A percentile compares a stretch with the other conserved stretches of the same genome.
Evolutionary conservation across 2,329 filamentous ascomycete species (phyloP).

Genomic region (Sporothrix mexicana): DNA sequence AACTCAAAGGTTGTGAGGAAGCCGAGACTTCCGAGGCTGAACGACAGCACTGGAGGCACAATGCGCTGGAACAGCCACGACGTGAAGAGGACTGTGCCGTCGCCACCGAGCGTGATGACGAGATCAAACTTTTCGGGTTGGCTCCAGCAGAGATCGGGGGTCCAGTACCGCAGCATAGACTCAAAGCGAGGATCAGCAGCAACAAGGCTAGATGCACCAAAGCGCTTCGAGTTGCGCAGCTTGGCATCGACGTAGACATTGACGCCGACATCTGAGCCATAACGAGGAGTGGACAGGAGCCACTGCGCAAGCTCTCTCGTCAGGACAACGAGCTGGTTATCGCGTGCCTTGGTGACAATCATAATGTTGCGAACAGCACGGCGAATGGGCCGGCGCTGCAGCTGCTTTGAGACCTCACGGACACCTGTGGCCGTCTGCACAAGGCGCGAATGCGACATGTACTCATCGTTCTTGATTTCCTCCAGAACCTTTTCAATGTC

Average conservation of each 20-base stretch:
- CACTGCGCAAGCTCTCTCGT: conserved; percentile 87
- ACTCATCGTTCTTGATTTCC: conserved; percentile 88
- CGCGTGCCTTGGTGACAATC: conserved; percentile 97
- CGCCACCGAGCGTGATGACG: conserved; percentile 84
- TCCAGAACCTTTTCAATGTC: conserved; percentile 94
- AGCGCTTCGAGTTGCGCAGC: conserved; percentile 84
- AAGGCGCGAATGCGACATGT: conserved; percentile 89
- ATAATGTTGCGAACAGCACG: conserved; percentile 92
- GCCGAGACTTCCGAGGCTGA: conserved; percentile 83
- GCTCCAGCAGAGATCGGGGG: conserved; percentile 91
- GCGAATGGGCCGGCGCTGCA: conserved; percentile 89
- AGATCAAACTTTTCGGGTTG: conserved; percentile 95
- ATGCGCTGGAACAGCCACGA: conserved; percentile 92
- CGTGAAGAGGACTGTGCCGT: conserved; percentile 86
- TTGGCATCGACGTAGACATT: conserved; percentile 99
- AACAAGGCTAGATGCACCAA: conserved; percentile 75
- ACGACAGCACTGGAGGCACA: conserved; percentile 82
- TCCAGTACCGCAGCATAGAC: conserved; percentile 93
- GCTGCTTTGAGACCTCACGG: conserved; percentile 91
- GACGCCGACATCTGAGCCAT: conserved; percentile 87
- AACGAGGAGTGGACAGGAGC: conserved; percentile 86
- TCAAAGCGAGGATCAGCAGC: conserved; percentile 77
- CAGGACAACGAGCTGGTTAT: conserved; percentile 88
- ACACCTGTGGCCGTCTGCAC: conserved; percentile 96
- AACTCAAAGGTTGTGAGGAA: conserved; percentile 91